Evolutionary conservation across 1,284 basidiomycete species (phyloP).

Genomic region (Ustilago esculenta): DNA sequence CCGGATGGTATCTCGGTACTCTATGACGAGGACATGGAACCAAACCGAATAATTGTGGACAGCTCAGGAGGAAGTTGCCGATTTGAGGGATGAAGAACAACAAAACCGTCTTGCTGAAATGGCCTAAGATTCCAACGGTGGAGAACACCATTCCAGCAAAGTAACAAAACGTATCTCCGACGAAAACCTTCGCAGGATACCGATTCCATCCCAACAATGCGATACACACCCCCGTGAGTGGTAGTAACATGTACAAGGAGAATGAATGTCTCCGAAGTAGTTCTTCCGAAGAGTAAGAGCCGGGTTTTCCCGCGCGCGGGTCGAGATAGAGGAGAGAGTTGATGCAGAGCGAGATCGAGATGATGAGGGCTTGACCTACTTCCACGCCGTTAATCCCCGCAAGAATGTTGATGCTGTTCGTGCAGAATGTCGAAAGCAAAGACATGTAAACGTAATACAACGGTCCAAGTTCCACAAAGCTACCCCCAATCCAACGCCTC

Average conservation of each 20-base stretch:
- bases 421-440: conserved; percentile 92
- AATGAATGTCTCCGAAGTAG: conserved; percentile 91
- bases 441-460: conserved; percentile 98
- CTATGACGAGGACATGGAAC: conserved; percentile 94
- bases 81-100: conserved; percentile 98
- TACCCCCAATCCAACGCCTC: conserved; percentile 71
- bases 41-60: conserved; percentile 91
- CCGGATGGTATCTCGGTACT: conserved; percentile 73
- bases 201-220: conserved; percentile 73
- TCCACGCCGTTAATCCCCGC: conserved; percentile 98
- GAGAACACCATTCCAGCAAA: conserved; percentile 74
- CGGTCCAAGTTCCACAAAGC: conserved; percentile 90
- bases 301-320: conserved; percentile 35
- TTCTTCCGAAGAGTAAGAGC: conserved; percentile 68
- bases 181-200: conserved; percentile 91
- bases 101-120: conserved; percentile 95
- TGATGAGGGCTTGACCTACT: conserved; percentile 86
- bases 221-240: conserved; percentile 85
- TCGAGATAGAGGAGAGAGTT: conserved; percentile 85
- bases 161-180: conserved; percentile 97
- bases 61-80: conserved; percentile 94
- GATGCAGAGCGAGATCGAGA: conserved; percentile 85
- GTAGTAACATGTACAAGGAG: conserved; percentile 95
- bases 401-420: conserved; percentile 98
- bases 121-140: conserved; percentile 71